Base-by-base conservation (phyloP, 257 asterid genomes). In the Ajuga chamaepitys region DNA sequence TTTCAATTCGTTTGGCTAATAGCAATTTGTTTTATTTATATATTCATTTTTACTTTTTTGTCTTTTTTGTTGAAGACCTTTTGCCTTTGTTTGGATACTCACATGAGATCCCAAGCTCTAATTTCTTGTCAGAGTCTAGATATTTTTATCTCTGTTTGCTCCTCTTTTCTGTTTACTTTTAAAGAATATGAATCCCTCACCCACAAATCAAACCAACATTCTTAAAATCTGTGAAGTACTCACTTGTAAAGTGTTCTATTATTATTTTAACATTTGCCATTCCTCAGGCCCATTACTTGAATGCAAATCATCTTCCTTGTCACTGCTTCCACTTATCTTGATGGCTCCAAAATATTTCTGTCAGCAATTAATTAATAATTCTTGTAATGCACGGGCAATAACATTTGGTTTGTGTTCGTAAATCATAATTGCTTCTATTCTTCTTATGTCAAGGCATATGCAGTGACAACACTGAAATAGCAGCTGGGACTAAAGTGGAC, bases 401-500 rank as follows among this genome's bases (percentile, higher is more conserved):
- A 25, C 66, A 4, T 59, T 59, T 61, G n/a, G 26, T 68, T 30
- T 7, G 7, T 30, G n/a, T n/a, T n/a, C n/a, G n/a, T n/a, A n/a
- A n/a, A n/a, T 32, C 1, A 30, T 45, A 32, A 52, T 11, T 63
- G 28, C 34, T 60, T 65, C 54, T 70, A 70, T 68, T 48, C 44
- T 30, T 64, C 68, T 62, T 68, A 44, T 61, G 14, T 80, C 72
- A 75, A 88, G 96, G 92, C 87, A 14, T 88, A 84, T 74, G 92
- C 96, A 22, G 77, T 88, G 37, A 75, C 96, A 11, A 95, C 96
- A 2, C 86, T 68, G 96, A 88, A 75, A 72, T 84, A 72, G 85
- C 96, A 58, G 91, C 95, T 70, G 95, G 95, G 76, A 86, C 87
- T 73, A 75, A 76, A 68, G 88, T 80, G 73, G 96, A 86, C 62